Evolutionary conservation across 2,329 filamentous ascomycete species (phyloP).

Genomic region (Aaosphaeria pasadenensis): DNA sequence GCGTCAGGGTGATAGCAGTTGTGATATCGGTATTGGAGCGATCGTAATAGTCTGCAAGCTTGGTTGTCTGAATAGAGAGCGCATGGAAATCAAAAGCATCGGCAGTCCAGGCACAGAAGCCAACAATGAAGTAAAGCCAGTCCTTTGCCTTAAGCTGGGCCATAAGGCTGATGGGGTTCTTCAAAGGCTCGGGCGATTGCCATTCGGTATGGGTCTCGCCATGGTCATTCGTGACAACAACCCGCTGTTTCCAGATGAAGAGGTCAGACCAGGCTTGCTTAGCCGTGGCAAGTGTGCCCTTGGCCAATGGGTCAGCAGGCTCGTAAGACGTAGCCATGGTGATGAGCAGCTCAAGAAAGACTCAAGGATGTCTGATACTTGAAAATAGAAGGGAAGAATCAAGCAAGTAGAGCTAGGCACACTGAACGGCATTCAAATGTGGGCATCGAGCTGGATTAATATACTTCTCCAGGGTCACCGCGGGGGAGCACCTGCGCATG

Average conservation of each 20-base stretch:
- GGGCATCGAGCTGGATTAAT: not conserved
- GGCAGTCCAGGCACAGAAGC: conserved; percentile 72
- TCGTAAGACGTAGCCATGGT: conserved; percentile 38
- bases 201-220: conserved; percentile 67
- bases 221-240: conserved; percentile 62
- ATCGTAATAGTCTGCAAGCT: conserved; percentile 60
- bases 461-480: conserved; percentile 8
- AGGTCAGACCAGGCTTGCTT: conserved; percentile 64
- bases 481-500: too few species aligned
- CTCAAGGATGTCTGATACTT: not conserved
- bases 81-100: conserved; percentile 85
- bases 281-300: conserved; percentile 62
- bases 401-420: not conserved
- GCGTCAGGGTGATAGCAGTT: conserved; percentile 71
- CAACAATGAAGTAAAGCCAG: conserved; percentile 74
- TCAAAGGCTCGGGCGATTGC: conserved; percentile 63
- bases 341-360: too few species aligned
- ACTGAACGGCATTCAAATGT: not conserved
- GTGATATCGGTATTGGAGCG: conserved; percentile 66
- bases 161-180: conserved; percentile 69
- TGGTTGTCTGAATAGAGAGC: conserved; percentile 72
- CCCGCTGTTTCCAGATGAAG: conserved; percentile 72
- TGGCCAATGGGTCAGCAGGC: conserved; percentile 64
- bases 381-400: not conserved
- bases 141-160: conserved; percentile 61